Percentiles rank a stretch among this genome's conserved stretches.
These are phyloP conservation scores for Trichoderma sp. DNA, from an alignment of 2,329 filamentous ascomycete genomes.

Conservation along the genomic window DNA sequence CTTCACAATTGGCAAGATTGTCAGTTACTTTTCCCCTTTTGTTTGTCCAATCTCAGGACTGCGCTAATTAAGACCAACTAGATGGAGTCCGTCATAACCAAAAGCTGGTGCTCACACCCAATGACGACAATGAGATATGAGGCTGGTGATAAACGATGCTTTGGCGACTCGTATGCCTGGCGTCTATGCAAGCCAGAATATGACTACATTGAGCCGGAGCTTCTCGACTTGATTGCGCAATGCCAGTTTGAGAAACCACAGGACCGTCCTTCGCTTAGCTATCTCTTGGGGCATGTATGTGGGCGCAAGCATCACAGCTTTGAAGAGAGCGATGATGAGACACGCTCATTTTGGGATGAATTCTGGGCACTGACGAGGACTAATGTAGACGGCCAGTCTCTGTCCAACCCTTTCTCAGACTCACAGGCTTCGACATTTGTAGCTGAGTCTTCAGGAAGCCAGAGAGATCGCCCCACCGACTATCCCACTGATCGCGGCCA, in stretches of 20 bases:
- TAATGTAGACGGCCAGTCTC: not conserved
- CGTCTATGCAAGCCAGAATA: conserved; percentile 27
- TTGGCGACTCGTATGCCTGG: conserved; percentile 33
- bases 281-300: conserved; percentile 32
- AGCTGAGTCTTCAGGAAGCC: not conserved
- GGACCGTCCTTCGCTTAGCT: conserved; percentile 35
- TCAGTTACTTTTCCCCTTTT: conserved; percentile 27
- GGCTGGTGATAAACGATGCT: not conserved
- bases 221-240: conserved; percentile 34
- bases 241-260: conserved; percentile 37
- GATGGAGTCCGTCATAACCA: conserved; percentile 39
- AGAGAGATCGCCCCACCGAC: not conserved
- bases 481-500: not conserved
- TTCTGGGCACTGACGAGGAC: conserved; percentile 26
- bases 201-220: conserved; percentile 31
- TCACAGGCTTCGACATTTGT: not conserved
- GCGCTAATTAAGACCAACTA: conserved; percentile 16
- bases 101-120: conserved; percentile 23
- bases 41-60: not conserved
- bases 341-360: conserved; percentile 32
- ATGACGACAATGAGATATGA: conserved; percentile 26
- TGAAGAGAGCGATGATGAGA: conserved; percentile 28
- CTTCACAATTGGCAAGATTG: conserved; percentile 37
- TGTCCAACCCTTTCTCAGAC: not conserved
- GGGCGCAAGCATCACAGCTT: conserved; percentile 33